A percentile compares a stretch with the other conserved stretches of the same genome.
phyloP scores from a whole-genome alignment of 2,329 filamentous ascomycete genomes.

The Cladosporium sp. region DNA sequence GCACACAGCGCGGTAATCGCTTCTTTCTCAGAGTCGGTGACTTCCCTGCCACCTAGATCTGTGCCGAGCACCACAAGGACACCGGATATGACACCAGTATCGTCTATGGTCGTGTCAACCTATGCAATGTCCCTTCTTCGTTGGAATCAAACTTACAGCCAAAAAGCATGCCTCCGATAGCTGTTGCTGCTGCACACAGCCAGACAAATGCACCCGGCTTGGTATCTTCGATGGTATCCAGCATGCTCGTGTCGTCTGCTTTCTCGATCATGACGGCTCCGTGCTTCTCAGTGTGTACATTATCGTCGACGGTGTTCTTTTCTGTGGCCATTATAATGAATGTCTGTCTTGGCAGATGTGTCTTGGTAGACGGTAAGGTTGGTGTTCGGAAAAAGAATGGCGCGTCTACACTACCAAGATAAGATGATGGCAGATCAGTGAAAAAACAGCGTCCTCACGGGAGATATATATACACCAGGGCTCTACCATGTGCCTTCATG shows the following conservation, averaged over 20 bases:
- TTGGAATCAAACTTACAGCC: constrained; percentile 2
- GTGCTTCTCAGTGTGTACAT: constrained; percentile 1
- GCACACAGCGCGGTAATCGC: constrained; percentile 35
- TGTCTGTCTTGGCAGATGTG: too few species aligned
- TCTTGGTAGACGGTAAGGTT: too few species aligned
- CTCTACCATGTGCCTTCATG: too few species aligned
- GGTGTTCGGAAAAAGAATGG: too few species aligned
- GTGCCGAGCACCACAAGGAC: constrained; percentile 34
- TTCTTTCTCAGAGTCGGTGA: constrained; percentile 32
- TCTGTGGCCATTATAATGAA: background rate
- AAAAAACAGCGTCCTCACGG: too few species aligned
- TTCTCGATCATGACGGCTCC: constrained; percentile 5
- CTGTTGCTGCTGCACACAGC: constrained; percentile 15
- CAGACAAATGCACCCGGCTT: constrained; percentile 15
- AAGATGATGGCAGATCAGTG: too few species aligned
- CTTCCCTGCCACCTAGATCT: constrained; percentile 25
- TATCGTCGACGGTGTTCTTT: background rate
- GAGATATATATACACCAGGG: too few species aligned
- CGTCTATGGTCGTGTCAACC: constrained; percentile 15
- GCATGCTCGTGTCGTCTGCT: constrained; percentile 3
- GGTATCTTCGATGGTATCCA: constrained; percentile 18
- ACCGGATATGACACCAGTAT: constrained; percentile 35
- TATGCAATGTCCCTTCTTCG: too few species aligned
- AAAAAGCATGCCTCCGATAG: constrained; percentile 18
- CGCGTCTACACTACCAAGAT: too few species aligned